Base-by-base conservation (phyloP, 768 basidiomycete species). In the Phanerochaete sordida region DNA sequence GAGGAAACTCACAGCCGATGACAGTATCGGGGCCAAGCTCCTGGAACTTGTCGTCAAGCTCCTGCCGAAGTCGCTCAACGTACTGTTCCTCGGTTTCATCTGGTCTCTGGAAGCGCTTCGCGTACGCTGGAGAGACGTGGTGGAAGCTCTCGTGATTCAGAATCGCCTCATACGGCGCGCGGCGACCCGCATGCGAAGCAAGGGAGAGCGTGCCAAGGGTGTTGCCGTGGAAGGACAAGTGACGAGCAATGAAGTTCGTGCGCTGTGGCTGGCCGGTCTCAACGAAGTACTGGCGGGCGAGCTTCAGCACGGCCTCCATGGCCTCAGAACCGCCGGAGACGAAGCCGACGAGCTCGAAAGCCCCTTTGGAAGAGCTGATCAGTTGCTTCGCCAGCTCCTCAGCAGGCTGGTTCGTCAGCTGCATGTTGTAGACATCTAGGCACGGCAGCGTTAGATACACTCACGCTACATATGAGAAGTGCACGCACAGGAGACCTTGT, bases 71-170 rank as follows among this genome's bases (percentile, higher is more conserved):
- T 26, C 91, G 80, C 59, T 86, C 83, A 1, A 93, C 90, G 62
- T 95, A 95, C 66, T 90, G 79, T 56, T 85, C 89, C 64, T 90
- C 89, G 1, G 82, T 84, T 73, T 96, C 94, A 24, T 81, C 82
- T 2, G 76, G 67, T 13, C 73, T 79, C 69, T 89, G 79, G 74
- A 91, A 91, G n/a, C 93, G 85, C 64, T 84, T 86, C 1, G 88
- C 85, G 69, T 90, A 94, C 9, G 93, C 94, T 0, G 93, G 93
- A 28, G 90, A 91, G 60, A 93, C 92, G 66, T 93, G 90, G 69
- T 93, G 88, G 70, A 90, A 95, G 66, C 84, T 79, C 2, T 82
- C 72, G 9, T 77, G 71, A 67, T 91, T 82, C 28, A 93, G 74
- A 53, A 91, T 80, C 37, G 75, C 80, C 39, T 78, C 82, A 68